Conservation (phyloP, 139 green algal species). For the Trebouxia sp. region DNA sequence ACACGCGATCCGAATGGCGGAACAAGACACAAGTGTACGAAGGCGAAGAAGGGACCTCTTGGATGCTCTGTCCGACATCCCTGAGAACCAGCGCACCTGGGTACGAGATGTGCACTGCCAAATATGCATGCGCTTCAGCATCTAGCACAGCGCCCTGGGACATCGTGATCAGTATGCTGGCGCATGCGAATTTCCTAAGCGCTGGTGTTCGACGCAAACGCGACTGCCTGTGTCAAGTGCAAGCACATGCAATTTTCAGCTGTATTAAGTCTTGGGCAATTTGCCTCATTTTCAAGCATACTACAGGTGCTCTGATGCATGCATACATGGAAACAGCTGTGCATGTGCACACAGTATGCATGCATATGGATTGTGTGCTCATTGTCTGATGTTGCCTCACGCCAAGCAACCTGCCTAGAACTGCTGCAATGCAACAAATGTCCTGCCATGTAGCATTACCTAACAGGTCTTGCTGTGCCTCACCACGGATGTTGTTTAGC, state of each 20-base stretch:
- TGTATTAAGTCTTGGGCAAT: background rate
- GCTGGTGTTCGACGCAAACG: background rate
- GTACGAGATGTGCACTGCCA: background rate
- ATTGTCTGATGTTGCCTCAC: too few relatives aligned
- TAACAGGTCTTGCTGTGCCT: too few relatives aligned
- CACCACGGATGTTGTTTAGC: too few relatives aligned
- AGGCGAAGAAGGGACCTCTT: background rate
- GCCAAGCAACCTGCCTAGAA: too few relatives aligned
- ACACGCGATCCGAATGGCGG: too few relatives aligned
- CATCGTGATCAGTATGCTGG: background rate
- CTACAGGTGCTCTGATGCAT: too few relatives aligned
- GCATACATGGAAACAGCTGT: too few relatives aligned
- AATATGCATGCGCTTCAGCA: background rate
- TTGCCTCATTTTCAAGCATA: too few relatives aligned
- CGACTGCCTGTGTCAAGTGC: background rate
- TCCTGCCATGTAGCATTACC: too few relatives aligned
- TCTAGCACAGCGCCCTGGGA: background rate
- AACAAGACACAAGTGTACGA: background rate
- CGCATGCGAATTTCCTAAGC: background rate
- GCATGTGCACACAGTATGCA: too few relatives aligned
- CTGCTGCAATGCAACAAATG: too few relatives aligned
- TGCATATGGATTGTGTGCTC: too few relatives aligned
- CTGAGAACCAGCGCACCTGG: slow-evolving; percentile 4
- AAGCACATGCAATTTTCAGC: background rate
- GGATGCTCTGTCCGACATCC: background rate